Conservation (phyloP, 2,329 filamentous ascomycete species). For the Tolypocladium paradoxum region DNA sequence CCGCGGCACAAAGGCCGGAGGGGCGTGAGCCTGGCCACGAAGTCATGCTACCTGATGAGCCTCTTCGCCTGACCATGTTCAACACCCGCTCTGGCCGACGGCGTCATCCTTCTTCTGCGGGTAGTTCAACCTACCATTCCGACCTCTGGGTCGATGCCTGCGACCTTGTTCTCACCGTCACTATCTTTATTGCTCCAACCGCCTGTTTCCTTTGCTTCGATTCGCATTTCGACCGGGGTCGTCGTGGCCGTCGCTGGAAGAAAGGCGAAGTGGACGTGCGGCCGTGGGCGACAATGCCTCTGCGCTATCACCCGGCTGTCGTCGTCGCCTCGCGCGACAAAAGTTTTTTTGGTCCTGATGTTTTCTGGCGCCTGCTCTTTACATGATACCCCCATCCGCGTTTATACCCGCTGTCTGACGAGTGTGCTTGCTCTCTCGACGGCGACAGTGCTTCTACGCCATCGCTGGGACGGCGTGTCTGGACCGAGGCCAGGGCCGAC, state of each 20-base stretch:
- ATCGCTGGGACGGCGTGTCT: slow-evolving; percentile 44
- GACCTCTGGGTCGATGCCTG: not conserved
- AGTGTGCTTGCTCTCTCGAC: slow-evolving; percentile 30
- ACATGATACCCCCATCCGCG: slow-evolving; percentile 34
- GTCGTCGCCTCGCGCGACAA: not conserved
- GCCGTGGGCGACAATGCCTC: slow-evolving; percentile 1
- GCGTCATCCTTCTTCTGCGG: slow-evolving; percentile 5
- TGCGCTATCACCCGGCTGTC: slow-evolving; percentile 5
- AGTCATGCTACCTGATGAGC: not conserved
- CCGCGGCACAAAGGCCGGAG: slow-evolving; percentile 18
- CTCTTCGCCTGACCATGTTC: slow-evolving; percentile 11
- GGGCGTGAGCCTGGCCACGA: not conserved
- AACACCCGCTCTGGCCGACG: slow-evolving; percentile 12
- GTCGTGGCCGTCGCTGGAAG: not conserved
- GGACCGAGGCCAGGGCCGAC: slow-evolving; percentile 32
- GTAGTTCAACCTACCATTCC: slow-evolving; percentile 27
- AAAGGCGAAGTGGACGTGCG: not conserved
- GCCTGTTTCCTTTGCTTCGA: not conserved
- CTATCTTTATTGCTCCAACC: not conserved
- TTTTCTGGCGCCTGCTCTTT: slow-evolving; percentile 14
- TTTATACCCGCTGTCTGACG: slow-evolving; percentile 34
- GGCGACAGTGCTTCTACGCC: slow-evolving; percentile 45
- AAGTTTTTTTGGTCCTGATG: slow-evolving; percentile 3
- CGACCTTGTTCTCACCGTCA: not conserved
- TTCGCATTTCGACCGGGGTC: not conserved